Evolutionary conservation across 176 grass and related monocot genomes (phyloP).

Genomic region (Ensete glaucum): DNA sequence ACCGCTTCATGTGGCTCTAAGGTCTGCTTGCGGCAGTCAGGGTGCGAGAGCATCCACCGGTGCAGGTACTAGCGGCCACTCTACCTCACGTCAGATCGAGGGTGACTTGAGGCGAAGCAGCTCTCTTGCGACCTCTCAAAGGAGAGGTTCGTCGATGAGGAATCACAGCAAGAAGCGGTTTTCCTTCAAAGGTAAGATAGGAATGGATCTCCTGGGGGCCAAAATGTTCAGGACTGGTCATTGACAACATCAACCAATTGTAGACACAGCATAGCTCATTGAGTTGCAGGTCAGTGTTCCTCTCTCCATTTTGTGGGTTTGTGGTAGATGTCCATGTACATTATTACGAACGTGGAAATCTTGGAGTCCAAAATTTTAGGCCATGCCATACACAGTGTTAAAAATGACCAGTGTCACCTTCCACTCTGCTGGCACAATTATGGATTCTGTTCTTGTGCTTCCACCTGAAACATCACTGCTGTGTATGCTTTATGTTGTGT

Average conservation of each 20-base stretch:
- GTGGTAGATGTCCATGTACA: not conserved
- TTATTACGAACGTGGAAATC: not conserved
- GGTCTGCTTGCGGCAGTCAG: slow-evolving; percentile 39
- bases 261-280: not conserved
- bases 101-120: slow-evolving; percentile 39
- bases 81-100: slow-evolving; percentile 30
- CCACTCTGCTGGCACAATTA: no score
- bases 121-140: slow-evolving; percentile 16
- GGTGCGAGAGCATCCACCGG: slow-evolving; percentile 19
- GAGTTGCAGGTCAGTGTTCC: not conserved
- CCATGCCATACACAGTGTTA: not conserved
- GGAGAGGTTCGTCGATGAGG: slow-evolving; percentile 28
- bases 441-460: not conserved
- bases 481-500: not conserved
- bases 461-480: not conserved
- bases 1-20: slow-evolving; percentile 58
- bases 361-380: not conserved
- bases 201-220: slow-evolving; percentile 63
- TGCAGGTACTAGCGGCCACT: slow-evolving; percentile 29
- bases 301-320: not conserved
- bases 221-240: slow-evolving; percentile 37
- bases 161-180: slow-evolving; percentile 75
- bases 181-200: slow-evolving; percentile 64
- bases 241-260: not conserved
- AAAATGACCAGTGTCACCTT: not conserved